Base-by-base conservation (phyloP, 1,284 basidiomycete genomes). In the Schizophyllum commune region DNA sequence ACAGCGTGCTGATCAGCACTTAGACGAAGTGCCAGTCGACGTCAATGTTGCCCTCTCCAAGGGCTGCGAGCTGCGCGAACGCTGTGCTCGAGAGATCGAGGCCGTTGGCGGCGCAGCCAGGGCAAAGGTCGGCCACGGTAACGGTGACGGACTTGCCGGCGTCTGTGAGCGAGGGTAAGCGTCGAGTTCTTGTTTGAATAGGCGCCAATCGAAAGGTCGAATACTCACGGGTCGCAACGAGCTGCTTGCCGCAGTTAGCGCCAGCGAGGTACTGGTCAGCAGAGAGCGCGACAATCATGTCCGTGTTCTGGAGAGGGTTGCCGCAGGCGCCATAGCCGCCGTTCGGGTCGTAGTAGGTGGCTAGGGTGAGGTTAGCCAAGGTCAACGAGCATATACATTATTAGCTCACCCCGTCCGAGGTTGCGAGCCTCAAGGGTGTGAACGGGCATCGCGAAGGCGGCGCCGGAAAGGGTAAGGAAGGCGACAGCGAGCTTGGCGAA, bases 111-210 rank as follows among this genome's bases (percentile, higher is more conserved):
- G 65, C 68, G 61, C 77, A 79, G 0, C 70, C 72, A 5, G 69
- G 70, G 64, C 77, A 79, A n/a, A 71, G 61, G 65, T 80, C 77
- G 5, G 68, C 70, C 2, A 78, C 73, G 15, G 68, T 65, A 0
- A 72, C 78, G 1, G 65, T 63, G 55, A 75, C 64, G 5, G 69
- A 67, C 9, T 69, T 70, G 27, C 73, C 72, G 53, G 68, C 64
- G 66, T 70, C 69, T 70, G 58, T 27, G 55, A 19, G 6, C 3
- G 32, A 47, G 4, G 19, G 19, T 21, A 20, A n/a, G 20, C 9
- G 9, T 3, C 3, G 19, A 17, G 19, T 32, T 4, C 9, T 13
- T 9, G 32, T 4, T 11, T 13, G 32, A 11, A 13, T 5, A 9
- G 1, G 15, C 4, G n/a, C 17, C 4, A 47, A 19, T 5, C 27